Conservation (phyloP, 192 early-diverging fungal species). For the Cetraspora pellucida region DNA sequence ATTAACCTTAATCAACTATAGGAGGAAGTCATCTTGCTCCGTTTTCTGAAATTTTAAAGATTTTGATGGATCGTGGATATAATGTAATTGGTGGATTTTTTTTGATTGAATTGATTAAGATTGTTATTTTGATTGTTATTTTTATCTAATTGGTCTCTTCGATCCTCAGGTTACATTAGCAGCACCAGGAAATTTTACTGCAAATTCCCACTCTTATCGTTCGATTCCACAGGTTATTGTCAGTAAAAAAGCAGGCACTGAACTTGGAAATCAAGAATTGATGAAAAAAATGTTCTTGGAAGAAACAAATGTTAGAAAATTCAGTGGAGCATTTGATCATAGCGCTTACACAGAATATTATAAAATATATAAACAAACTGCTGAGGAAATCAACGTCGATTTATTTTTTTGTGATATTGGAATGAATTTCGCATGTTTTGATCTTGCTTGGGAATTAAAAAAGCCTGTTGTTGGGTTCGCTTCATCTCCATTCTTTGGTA, state of each 20-base stretch:
- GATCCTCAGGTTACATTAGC: slow-evolving; percentile 1
- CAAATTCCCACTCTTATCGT: background rate
- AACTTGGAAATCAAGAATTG: background rate
- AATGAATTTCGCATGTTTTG: slow-evolving; percentile 1
- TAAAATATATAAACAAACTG: slow-evolving; percentile 11
- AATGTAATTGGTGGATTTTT: no score
- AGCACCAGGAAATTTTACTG: background rate
- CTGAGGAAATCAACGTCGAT: slow-evolving; percentile 1
- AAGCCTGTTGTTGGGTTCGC: slow-evolving; percentile 5
- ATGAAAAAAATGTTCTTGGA: background rate
- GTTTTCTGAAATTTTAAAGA: slow-evolving; percentile 2
- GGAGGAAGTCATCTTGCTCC: slow-evolving; percentile 5
- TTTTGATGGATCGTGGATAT: slow-evolving; percentile 10
- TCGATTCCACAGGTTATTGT: background rate
- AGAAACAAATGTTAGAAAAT: background rate
- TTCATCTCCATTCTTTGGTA: background rate
- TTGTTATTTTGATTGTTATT: background rate
- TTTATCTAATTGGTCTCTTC: no score
- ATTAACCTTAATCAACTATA: no score
- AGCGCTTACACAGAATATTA: background rate
- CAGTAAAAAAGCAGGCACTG: background rate
- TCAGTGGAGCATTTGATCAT: background rate
- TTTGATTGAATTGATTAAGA: no score
- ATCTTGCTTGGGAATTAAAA: slow-evolving; percentile 17
- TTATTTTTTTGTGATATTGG: slow-evolving; percentile 21